phyloP scores from a whole-genome alignment of 805 yeast genomes.

The Saccharomycopsis sp. region DNA sequence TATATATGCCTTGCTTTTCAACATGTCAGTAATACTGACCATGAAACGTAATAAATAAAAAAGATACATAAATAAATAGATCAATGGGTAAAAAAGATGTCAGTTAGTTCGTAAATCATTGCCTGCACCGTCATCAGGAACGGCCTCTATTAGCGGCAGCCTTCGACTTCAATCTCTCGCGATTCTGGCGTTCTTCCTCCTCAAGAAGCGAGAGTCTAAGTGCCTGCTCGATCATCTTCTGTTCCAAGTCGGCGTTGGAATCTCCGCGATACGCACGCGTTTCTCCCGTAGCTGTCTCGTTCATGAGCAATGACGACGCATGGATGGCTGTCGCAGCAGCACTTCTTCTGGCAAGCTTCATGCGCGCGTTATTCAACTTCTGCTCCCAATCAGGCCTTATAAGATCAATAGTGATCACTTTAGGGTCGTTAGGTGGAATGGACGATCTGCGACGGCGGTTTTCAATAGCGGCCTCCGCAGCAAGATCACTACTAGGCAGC shows the following conservation, averaged over 20 bases:
- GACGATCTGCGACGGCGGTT: conserved; percentile 42
- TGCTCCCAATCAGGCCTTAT: conserved; percentile 93
- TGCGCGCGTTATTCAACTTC: conserved; percentile 63
- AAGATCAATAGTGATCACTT: conserved; percentile 70
- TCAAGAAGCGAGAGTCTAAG: conserved; percentile 67
- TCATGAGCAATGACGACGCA: conserved; percentile 57
- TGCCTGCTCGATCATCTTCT: conserved; percentile 81
- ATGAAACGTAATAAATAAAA: too few species aligned
- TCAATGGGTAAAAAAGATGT: too few species aligned
- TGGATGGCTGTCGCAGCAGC: conserved; percentile 95
- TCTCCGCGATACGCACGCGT: conserved; percentile 22
- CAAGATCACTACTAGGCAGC: conserved; percentile 9
- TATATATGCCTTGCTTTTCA: too few species aligned
- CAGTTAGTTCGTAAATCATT: not conserved
- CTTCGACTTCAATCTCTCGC: not conserved
- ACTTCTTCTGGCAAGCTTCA: conserved; percentile 73
- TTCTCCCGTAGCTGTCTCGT: conserved; percentile 16
- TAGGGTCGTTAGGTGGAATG: conserved; percentile 58
- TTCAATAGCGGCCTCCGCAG: conserved; percentile 11
- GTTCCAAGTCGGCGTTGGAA: conserved; percentile 44
- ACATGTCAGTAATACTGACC: too few species aligned
- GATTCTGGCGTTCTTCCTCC: conserved; percentile 46
- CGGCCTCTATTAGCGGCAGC: too few species aligned
- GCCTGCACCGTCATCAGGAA: too few species aligned
- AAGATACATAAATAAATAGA: too few species aligned